Base-by-base conservation (phyloP, 1,284 basidiomycete species). In the Tilletia caries region DNA sequence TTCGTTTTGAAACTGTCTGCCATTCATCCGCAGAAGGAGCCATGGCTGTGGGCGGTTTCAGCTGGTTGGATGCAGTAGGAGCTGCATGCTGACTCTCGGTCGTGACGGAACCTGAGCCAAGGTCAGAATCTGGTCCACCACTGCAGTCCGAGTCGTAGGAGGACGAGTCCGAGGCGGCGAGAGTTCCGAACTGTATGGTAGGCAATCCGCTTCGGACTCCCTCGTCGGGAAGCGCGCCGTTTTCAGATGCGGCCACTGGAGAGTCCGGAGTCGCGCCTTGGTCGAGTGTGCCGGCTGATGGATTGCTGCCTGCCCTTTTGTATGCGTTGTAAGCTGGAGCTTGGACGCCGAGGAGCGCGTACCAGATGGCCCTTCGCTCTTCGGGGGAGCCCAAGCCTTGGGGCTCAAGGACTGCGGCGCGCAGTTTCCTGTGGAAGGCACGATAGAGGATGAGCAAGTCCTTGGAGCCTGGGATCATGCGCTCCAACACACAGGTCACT, bases 21-120 rank as follows among this genome's bases (percentile, higher is more conserved):
- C 58, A 62, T 37, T 62, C 58, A 34, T n/a, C 32, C 13, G 10
- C 37, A 41, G 37, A 6, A 15, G 37, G 15, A 41, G 37, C 37
- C 15, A 41, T 15, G 37, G 37, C 6, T 3, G 29, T 13, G 20
- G 58, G 32, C 18, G 58, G 29, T 23, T 62, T 62, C 1, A 62
- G 29, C 18, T 62, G 58, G 29, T 62, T 29, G 4, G 18, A 34
- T 18, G 58, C 15, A 12, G 58, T 18, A 12, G 37, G 37, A 41
- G 15, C 10, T 41, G 37, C 32, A 23, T 62, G 58, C n/a, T 62
- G 58, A 29, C 58, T 62, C 58, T 62, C 58, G 10, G 58, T 62
- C 5, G 58, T 62, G 13, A 37, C 58, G 18, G 58, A 62, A 13
- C 32, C 58, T 34, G 58, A 62, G 10, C 58, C 58, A 3, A 62